A percentile compares a stretch with the other conserved stretches of the same genome.
Evolutionary conservation across 2,329 filamentous ascomycete genomes (phyloP).

Genomic region (Ophiostoma populinum): DNA sequence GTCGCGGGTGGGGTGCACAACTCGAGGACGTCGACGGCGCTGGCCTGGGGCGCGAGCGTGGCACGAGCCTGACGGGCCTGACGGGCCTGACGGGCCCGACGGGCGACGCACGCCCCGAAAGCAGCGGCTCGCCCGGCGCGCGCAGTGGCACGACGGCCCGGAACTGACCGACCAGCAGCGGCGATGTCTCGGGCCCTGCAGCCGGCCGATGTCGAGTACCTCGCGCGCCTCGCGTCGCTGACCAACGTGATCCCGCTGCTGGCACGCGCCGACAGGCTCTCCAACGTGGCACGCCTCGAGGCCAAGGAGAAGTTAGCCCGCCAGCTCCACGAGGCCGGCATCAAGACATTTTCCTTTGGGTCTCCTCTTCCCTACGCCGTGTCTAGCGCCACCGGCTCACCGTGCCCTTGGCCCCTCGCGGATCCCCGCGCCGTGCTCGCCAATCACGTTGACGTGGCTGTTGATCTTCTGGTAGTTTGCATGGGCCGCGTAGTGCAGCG

Average conservation of each 20-base stretch:
- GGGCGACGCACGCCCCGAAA: too few relatives aligned
- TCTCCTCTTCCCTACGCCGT: slow-evolving; percentile 47
- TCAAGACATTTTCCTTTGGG: slow-evolving; percentile 50
- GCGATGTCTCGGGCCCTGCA: slow-evolving; percentile 45
- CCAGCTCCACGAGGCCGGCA: slow-evolving; percentile 36
- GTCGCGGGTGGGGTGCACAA: too few relatives aligned
- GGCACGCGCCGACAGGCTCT: slow-evolving; percentile 60
- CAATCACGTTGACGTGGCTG: slow-evolving; percentile 68
- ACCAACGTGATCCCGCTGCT: slow-evolving; percentile 80
- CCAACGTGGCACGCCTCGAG: slow-evolving; percentile 33
- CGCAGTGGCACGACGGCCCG: too few relatives aligned
- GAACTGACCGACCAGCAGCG: too few relatives aligned
- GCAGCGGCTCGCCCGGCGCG: too few relatives aligned
- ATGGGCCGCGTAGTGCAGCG: slow-evolving; percentile 45
- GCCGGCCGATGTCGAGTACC: slow-evolving; percentile 50
- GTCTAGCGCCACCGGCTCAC: slow-evolving; percentile 61
- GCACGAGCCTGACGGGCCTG: too few relatives aligned
- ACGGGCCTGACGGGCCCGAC: too few relatives aligned
- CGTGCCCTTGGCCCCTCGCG: slow-evolving; percentile 60
- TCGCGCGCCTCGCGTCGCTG: slow-evolving; percentile 49
- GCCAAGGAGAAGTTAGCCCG: slow-evolving; percentile 42
- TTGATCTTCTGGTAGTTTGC: slow-evolving; percentile 47
- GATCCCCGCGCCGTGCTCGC: slow-evolving; percentile 54
- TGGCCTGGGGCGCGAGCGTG: too few relatives aligned
- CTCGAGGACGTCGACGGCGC: too few relatives aligned